A percentile compares a stretch with the other conserved stretches of the same genome.
phyloP scores from a whole-genome alignment of 2,329 filamentous ascomycete genomes.

The Hymenoscyphus occultus region DNA sequence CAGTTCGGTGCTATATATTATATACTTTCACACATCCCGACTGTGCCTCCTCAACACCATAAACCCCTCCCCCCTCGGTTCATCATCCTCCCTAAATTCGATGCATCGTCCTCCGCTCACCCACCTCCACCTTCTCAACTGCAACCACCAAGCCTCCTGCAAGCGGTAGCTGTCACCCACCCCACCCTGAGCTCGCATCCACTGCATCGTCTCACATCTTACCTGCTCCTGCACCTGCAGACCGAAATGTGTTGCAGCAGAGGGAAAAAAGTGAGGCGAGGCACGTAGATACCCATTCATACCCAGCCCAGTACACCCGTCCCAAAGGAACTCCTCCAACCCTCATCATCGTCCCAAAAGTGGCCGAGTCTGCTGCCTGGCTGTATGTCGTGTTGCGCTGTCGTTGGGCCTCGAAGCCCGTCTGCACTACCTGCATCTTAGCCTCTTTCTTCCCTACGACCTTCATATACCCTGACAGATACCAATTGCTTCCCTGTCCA shows the following conservation, averaged over 20 bases:
- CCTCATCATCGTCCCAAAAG: not conserved
- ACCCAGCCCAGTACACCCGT: conserved; percentile 3
- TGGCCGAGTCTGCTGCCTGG: conserved; percentile 1
- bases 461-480: conserved; percentile 18
- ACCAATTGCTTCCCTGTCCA: conserved; percentile 18
- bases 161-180: not conserved
- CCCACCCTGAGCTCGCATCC: too few species aligned
- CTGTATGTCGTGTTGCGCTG: conserved; percentile 5
- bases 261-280: conserved; percentile 1
- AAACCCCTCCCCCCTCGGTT: not conserved
- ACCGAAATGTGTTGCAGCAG: not conserved
- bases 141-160: not conserved
- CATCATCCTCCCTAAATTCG: not conserved
- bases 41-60: not conserved
- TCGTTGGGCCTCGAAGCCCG: not conserved
- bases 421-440: conserved; percentile 7
- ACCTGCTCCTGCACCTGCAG: not conserved
- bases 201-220: not conserved
- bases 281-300: conserved; percentile 2
- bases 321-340: not conserved
- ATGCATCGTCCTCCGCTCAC: not conserved
- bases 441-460: conserved; percentile 2
- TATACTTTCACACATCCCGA: too few species aligned
- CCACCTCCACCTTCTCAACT: not conserved
- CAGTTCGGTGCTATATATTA: too few species aligned